Evolutionary conservation across 164 flowering plant species (phyloP), one percentile per base, ranked within the genome.

Genomic region (Buxus sempervirens): DNA sequence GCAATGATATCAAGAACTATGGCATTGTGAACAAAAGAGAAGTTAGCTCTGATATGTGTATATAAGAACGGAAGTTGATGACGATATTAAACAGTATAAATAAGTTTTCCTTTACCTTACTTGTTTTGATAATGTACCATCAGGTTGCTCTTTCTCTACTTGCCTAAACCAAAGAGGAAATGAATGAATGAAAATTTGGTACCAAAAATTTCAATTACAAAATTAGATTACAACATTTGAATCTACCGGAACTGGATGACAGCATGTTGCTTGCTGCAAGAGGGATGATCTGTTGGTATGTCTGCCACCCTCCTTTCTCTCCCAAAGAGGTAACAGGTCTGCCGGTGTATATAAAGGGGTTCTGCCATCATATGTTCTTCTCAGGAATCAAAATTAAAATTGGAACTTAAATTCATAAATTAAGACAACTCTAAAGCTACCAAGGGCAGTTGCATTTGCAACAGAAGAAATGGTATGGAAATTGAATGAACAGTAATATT

Each of bases 191-290:
- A 60, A 7, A 21, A 32, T 12, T 42, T n/a, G 15, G 27, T 61
- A n/a, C 56, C 45, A 53, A 20, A 27, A 69, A 67, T 15, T 22
- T 56, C 63, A 65, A 67, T 28, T 4, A 62, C 5, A 24, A 67
- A 38, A 54, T 21, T n/a, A 57, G 67, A 65, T 28, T 54, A 45
- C 24, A n/a, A 49, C 69, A 12, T 57, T 57, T 58, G 51, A 59
- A 48, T 63, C 21, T 81, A 88, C 98, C 98, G 75, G 73, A 75
- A 92, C 73, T 92, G 98, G 65, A 95, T 85, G 64, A 95, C 96
- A 63, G 96, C 95, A 84, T 91, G 97, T 71, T 91, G 98, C 79
- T 95, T 95, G 96, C 99, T 92, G 77, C 99, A 95, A 15, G 98
- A 92, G n/a, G 98, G 98, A 63, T 92, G 98, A 69, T 95, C 99